These are phyloP conservation scores for Phaffia australis DNA, from an alignment of 768 basidiomycete species.

Conservation along the genomic window DNA sequence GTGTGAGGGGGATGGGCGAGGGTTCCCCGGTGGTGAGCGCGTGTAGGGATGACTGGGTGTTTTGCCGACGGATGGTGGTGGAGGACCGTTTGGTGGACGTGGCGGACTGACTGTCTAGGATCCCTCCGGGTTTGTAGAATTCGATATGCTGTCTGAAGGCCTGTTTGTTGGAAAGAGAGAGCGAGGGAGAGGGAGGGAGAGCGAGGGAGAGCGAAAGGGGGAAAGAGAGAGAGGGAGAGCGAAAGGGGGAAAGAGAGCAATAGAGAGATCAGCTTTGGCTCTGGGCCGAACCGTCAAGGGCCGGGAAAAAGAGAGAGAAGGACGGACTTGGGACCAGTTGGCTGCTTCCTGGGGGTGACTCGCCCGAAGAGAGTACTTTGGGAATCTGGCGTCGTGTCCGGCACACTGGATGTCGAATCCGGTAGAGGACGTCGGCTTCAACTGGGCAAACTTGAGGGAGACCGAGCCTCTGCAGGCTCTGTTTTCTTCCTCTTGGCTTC, in stretches of 20 bases:
- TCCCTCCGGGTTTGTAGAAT: conserved; percentile 47
- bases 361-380: conserved; percentile 14
- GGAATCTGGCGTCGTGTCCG: conserved; percentile 16
- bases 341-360: conserved; percentile 24
- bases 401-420: conserved; percentile 61
- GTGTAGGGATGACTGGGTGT: too few relatives aligned
- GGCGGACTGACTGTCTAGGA: neutral
- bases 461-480: conserved; percentile 78
- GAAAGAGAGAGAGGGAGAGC: neutral
- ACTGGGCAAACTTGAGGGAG: conserved; percentile 64
- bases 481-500: conserved; percentile 79
- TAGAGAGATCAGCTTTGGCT: too few relatives aligned
- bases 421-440: conserved; percentile 46
- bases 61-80: neutral
- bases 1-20: neutral
- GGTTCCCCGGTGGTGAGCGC: neutral
- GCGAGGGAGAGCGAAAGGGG: too few relatives aligned
- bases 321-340: conserved; percentile 19
- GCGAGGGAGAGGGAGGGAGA: too few relatives aligned
- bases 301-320: conserved; percentile 40
- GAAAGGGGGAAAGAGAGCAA: too few relatives aligned
- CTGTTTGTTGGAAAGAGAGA: too few relatives aligned
- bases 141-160: conserved; percentile 52
- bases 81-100: neutral
- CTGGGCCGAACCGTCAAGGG: conserved; percentile 27